These are phyloP conservation scores for Jimgerdemannia flammicorona DNA, from an alignment of 192 early-diverging fungal species.

Conservation along the genomic window DNA sequence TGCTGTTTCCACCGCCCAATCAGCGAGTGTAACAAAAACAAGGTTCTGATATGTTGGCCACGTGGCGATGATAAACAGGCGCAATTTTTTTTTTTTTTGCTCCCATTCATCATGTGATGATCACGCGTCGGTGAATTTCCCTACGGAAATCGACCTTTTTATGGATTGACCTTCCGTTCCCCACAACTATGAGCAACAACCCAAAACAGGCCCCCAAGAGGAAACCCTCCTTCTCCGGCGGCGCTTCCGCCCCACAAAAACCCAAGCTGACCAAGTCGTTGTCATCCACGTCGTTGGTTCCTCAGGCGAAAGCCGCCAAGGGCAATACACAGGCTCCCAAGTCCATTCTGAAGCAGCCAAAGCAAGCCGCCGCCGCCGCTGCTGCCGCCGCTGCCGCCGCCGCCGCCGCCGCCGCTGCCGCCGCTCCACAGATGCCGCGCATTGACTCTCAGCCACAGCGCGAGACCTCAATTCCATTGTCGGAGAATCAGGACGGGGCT, in stretches of 20 bases:
- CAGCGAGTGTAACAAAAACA: too few species aligned
- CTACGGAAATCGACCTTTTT: too few species aligned
- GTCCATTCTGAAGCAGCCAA: too few species aligned
- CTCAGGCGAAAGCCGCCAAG: constrained; percentile 2
- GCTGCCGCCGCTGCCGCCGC: constrained; percentile 16
- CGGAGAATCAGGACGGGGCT: neutral
- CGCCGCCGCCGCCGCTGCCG: constrained; percentile 17
- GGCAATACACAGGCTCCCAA: too few species aligned
- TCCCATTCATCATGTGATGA: too few species aligned
- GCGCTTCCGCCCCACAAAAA: neutral
- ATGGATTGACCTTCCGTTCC: too few species aligned
- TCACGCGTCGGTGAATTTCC: too few species aligned
- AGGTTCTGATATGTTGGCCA: too few species aligned
- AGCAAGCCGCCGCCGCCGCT: constrained; percentile 18
- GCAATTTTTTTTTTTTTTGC: too few species aligned
- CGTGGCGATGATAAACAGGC: too few species aligned
- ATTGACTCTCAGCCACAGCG: neutral
- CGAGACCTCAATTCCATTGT: neutral
- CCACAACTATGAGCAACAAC: too few species aligned
- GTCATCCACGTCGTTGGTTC: constrained; percentile 4
- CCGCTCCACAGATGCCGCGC: constrained; percentile 19
- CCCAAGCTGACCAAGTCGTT: neutral
- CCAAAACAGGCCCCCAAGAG: neutral
- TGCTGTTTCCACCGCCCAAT: too few species aligned
- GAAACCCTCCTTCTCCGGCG: neutral